Base-by-base conservation (phyloP, 2,329 filamentous ascomycete species). In the Xylogone sp. region DNA sequence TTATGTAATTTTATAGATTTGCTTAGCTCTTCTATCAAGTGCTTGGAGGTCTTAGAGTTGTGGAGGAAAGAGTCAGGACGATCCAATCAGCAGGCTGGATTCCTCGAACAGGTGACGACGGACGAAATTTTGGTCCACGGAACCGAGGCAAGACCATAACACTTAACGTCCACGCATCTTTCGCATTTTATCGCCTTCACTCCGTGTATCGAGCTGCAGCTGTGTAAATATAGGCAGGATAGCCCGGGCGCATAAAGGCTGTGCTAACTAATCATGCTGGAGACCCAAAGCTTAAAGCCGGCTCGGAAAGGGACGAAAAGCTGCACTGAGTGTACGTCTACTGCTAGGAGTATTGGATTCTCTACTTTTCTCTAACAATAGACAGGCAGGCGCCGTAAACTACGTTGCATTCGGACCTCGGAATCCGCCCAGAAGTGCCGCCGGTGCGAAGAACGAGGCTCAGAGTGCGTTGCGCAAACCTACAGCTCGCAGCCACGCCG, bases 301-400 rank as follows among this genome's bases (percentile, higher is more conserved):
- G 27, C 49, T 54, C 60, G 64, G 21, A 64, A 64, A 49, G 63
- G 64, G 19, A 65, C 62, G 4, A 61, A 55, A 46, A 65, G 62
- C 48, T 66, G 64, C 53, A 57, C 58, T 24, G 64, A 66, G 50
- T 66, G 64, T 65, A 53, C 24, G 29, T 51, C 21, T 8, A 46
- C 19, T 29, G 24, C 24, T 34, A 27, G 10, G 18, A 45, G 31
- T 13, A 13, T 21, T 20, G 18, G 12, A 45, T 27, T 24, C 8
- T 19, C 8, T 4, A 21, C 22, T 20, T 24, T 42, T 42, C 46
- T 13, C 55, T 58, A 44, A 53, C 24, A 16, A 34, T 27, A 50
- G 44, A 24, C 49, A 65, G 62, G 61, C 53, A 54, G 64, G 49
- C 61, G 63, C 24, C 62, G 65, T 18, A 66, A 67, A 54, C 59